Base-by-base conservation (phyloP, 202 grass and related monocot species). In the Digitaria exilis region DNA sequence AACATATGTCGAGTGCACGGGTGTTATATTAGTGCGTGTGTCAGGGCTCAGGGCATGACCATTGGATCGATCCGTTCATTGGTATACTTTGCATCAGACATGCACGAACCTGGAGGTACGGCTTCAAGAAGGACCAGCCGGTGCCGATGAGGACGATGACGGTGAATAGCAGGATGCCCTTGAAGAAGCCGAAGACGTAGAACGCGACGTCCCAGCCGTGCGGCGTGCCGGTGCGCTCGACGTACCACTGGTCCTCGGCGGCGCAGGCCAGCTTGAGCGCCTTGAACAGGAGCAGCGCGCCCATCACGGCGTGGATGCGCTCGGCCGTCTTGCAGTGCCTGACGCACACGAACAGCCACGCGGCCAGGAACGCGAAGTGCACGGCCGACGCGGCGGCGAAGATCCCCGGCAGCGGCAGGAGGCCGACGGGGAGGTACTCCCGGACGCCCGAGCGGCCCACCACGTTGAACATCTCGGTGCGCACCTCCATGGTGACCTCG, bases 381-480 rank as follows among this genome's bases (percentile, higher is more conserved):
- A 86, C 51, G 1, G 22, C 70, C 12, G 80, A 90, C 7, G 86
- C 67, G 3, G 44, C 57, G 12, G 84, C 80, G 80, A 86, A 94
- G 82, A 94, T 82, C 11, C 43, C 73, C 42, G 91, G 88, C 3
- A 94, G 79, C 70, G 75, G 88, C 43, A 72, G 29, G 51, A 85
- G 80, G 13, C 91, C 88, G 2, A 87, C 85, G 9, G 88, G 76
- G 2, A 94, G 86, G 80, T 94, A 94, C 44, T 91, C 75, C 58
- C 25, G 63, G 45, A 4, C 29, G n/a, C 69, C 81, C 34, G n/a
- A 26, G 17, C 37, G 24, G 4, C 58, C 62, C n/a, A 94, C 62
- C n/a, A 94, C 5, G 83, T 94, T 94, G 88, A 90, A 94, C 91
- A 90, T 94, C 83, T 90, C 91, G 3, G 88, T 90, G 64, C 75